Percentiles rank a stretch among this genome's conserved stretches.
These are phyloP conservation scores for Vicia villosa DNA, from an alignment of 306 rosid species.

Conservation along the genomic window DNA sequence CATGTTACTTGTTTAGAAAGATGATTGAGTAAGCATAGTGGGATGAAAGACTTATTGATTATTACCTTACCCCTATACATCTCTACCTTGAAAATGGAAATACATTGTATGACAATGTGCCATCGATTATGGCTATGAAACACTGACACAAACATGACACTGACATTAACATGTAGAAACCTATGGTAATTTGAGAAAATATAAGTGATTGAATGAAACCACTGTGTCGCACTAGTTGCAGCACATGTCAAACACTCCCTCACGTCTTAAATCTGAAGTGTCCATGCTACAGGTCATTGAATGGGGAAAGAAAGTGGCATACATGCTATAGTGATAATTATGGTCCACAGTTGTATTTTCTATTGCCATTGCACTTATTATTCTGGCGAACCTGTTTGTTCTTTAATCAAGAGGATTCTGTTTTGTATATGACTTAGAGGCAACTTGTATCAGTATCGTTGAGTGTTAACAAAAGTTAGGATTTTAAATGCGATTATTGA, in stretches of 20 bases:
- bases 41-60: neutral
- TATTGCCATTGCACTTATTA: neutral
- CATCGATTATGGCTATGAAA: neutral
- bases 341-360: neutral
- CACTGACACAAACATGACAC: neutral
- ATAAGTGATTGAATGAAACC: neutral
- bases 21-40: constrained; percentile 6
- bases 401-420: neutral
- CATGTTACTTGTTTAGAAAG: constrained; percentile 2
- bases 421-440: neutral
- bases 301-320: constrained; percentile 10
- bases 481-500: constrained; percentile 25
- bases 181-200: neutral
- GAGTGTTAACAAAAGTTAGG: constrained; percentile 5
- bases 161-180: neutral
- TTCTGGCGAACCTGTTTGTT: neutral
- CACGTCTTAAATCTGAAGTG: neutral
- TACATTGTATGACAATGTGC: neutral
- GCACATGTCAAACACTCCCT: neutral
- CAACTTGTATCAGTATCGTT: constrained; percentile 8
- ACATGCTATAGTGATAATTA: constrained; percentile 2
- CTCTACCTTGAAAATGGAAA: constrained; percentile 10
- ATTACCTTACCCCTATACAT: neutral
- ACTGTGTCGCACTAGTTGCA: no score
- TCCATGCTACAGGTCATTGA: neutral